Evolutionary conservation across 306 rosid genomes (phyloP).

Genomic region (Hippophae rhamnoides): DNA sequence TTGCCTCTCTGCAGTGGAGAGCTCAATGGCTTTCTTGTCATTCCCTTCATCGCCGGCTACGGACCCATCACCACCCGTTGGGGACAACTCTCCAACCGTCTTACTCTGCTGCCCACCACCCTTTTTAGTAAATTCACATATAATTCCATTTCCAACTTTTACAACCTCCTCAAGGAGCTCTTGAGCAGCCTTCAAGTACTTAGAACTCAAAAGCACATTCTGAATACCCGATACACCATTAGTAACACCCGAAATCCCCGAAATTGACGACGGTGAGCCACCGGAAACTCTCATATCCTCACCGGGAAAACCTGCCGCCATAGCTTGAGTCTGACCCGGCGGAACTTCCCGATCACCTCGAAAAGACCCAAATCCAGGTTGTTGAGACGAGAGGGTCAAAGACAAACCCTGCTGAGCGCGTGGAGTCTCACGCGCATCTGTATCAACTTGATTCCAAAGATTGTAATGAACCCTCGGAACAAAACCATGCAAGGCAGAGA

Average conservation of each 20-base stretch:
- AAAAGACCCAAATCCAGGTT: slow-evolving; percentile 47
- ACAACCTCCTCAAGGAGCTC: slow-evolving; percentile 86
- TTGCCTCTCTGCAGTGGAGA: slow-evolving; percentile 80
- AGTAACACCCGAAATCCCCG: slow-evolving; percentile 57
- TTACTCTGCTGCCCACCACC: slow-evolving; percentile 27
- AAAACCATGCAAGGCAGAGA: slow-evolving; percentile 78
- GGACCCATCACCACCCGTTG: slow-evolving; percentile 43
- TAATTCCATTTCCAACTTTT: slow-evolving; percentile 50
- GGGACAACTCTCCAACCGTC: slow-evolving; percentile 46
- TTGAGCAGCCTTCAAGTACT: slow-evolving; percentile 79
- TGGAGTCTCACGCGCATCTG: slow-evolving; percentile 67
- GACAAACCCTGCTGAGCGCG: slow-evolving; percentile 69
- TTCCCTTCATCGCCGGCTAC: slow-evolving; percentile 32
- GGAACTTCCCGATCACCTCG: slow-evolving; percentile 36
- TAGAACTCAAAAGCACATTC: slow-evolving; percentile 66
- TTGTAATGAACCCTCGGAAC: slow-evolving; percentile 55
- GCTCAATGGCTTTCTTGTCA: slow-evolving; percentile 45
- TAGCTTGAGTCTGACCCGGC: slow-evolving; percentile 16
- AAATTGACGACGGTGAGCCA: slow-evolving; percentile 51
- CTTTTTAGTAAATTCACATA: slow-evolving; percentile 40
- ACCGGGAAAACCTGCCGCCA: slow-evolving; percentile 27
- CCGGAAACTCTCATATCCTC: slow-evolving; percentile 55
- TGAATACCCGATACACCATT: slow-evolving; percentile 70
- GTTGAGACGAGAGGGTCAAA: slow-evolving; percentile 67
- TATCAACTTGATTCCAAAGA: slow-evolving; percentile 57